A percentile compares a stretch with the other conserved stretches of the same genome.
phyloP scores from a whole-genome alignment of 2,329 filamentous ascomycete species.

The Gaeumannomyces tritici region DNA sequence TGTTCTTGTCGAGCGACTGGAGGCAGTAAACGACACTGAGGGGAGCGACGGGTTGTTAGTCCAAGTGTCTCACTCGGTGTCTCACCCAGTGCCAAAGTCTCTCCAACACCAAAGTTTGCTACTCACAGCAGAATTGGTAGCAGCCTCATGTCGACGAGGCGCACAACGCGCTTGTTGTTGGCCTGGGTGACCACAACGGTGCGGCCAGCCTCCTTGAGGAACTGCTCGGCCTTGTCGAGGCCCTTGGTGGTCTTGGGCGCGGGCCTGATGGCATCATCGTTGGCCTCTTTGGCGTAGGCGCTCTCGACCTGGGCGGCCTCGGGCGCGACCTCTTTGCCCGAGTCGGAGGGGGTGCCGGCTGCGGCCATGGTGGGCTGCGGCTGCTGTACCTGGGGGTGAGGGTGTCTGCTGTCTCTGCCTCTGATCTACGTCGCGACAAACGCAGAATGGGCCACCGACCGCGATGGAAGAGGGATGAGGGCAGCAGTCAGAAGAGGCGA shows the following conservation, averaged over 20 bases:
- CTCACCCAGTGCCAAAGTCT: too few species aligned
- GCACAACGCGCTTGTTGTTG: constrained; percentile 40
- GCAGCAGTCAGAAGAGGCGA: too few species aligned
- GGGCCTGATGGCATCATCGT: not conserved
- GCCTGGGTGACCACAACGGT: constrained; percentile 35
- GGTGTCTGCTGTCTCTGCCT: too few species aligned
- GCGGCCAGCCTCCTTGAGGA: constrained; percentile 4
- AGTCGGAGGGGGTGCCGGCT: too few species aligned
- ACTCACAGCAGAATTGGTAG: constrained; percentile 28
- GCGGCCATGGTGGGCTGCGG: too few species aligned
- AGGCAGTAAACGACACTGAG: constrained; percentile 13
- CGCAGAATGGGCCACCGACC: too few species aligned
- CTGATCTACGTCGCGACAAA: too few species aligned
- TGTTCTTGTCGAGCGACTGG: constrained; percentile 13
- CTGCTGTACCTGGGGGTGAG: too few species aligned
- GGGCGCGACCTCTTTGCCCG: not conserved
- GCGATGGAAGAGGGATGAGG: too few species aligned
- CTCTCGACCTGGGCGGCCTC: not conserved
- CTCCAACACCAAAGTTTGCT: too few species aligned
- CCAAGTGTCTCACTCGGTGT: too few species aligned
- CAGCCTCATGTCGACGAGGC: constrained; percentile 39
- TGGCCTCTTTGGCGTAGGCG: not conserved
- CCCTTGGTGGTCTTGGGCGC: not conserved
- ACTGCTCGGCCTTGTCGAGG: constrained; percentile 3
- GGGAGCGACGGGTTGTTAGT: not conserved